A percentile compares a stretch with the other conserved stretches of the same genome.
phyloP scores from a whole-genome alignment of 2,329 filamentous ascomycete species.

The Blumeria hordei region DNA sequence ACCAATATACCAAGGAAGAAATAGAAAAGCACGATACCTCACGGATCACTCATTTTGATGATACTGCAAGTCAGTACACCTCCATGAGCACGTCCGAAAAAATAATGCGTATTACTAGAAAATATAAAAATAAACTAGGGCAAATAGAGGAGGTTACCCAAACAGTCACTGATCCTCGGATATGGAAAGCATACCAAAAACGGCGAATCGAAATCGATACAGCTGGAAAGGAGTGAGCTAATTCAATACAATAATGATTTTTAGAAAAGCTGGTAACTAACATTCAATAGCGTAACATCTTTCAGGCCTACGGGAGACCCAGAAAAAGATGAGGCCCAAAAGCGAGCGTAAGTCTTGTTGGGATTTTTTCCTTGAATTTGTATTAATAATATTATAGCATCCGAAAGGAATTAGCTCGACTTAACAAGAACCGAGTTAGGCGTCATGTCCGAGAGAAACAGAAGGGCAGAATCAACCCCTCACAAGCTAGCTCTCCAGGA shows the following conservation, averaged over 20 bases:
- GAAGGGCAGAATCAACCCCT: constrained; percentile 29
- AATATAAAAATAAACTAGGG: constrained; percentile 35
- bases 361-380: neutral
- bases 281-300: constrained; percentile 25
- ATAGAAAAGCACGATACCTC: constrained; percentile 41
- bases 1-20: constrained; percentile 22
- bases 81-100: constrained; percentile 40
- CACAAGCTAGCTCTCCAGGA: constrained; percentile 2
- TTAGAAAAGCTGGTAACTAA: constrained; percentile 4
- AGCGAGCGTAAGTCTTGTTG: constrained; percentile 1
- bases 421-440: constrained; percentile 79
- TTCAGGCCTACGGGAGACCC: constrained; percentile 40
- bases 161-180: constrained; percentile 52
- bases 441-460: constrained; percentile 76
- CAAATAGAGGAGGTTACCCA: constrained; percentile 34
- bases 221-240: constrained; percentile 18
- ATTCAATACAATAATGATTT: neutral
- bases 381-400: constrained; percentile 23
- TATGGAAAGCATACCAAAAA: constrained; percentile 75
- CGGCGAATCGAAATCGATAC: constrained; percentile 25
- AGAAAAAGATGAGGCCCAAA: constrained; percentile 29
- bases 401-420: constrained; percentile 52
- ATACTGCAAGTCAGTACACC: constrained; percentile 54
- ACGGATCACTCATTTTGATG: constrained; percentile 47
- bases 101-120: constrained; percentile 52